Base-by-base conservation (phyloP, 768 basidiomycete species). In the Hemileccinum impolitum region DNA sequence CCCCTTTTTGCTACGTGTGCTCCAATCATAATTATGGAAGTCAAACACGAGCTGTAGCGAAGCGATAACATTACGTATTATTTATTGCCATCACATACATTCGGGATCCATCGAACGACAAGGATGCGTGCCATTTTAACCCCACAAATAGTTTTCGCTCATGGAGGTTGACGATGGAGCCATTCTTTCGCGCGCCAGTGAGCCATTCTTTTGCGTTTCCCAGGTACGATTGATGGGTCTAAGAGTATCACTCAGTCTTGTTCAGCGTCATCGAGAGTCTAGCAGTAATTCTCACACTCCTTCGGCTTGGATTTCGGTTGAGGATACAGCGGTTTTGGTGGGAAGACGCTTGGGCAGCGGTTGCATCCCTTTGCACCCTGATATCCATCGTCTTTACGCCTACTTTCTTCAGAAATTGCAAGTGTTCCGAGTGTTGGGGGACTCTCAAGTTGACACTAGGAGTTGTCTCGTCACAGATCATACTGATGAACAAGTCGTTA, bases 301-400 rank as follows among this genome's bases (percentile, higher is more conserved):
- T 60, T 40, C 54, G 58, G 6, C 39, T 60, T 3, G 36, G 23
- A 3, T 51, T 60, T 35, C 50, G 59, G 14, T 18, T 60, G n/a
- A 49, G 25, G 13, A 51, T 57, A 51, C 55, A 39, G 25, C 35
- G 54, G 15, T 54, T 60, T 38, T 54, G 59, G 59, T 62, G 62
- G 59, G 61, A 63, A 47, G 60, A 61, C 23, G 19, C 36, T 1
- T 64, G 62, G 58, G 55, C 62, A 26, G 51, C 40, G 12, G 31
- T 58, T n/a, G 48, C 48, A 25, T 15, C 32, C 7, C 17, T 53
- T 19, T 57, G 39, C 30, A 28, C 43, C 1, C 8, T 41, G 11
- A 15, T 38, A 15, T 46, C 40, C 7, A 32, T 52, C 26, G 7
- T 43, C 12, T 42, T 36, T 25, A 26, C 38, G 3, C 26, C 50